phyloP scores from a whole-genome alignment of 1,284 basidiomycete species.

The Lentinula novae-zelandiae region DNA sequence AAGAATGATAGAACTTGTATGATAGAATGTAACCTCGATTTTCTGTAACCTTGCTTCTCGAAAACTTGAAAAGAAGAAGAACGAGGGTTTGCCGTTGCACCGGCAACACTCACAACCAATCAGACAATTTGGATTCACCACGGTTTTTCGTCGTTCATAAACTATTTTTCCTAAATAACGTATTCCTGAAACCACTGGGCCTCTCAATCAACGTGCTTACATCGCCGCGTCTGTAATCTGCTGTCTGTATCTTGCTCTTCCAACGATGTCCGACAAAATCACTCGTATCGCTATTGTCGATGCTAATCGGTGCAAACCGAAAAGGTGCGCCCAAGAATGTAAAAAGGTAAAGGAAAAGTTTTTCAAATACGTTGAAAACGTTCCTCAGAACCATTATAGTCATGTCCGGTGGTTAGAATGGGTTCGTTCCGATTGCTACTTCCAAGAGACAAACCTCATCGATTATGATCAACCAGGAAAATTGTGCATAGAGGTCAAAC shows the following conservation, averaged over 20 bases:
- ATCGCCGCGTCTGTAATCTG: neutral
- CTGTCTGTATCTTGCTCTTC: neutral
- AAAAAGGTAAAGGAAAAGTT: conserved; percentile 64
- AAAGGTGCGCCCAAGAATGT: conserved; percentile 88
- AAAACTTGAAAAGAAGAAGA: no score
- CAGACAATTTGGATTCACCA: neutral
- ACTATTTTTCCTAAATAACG: no score
- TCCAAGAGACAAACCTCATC: neutral
- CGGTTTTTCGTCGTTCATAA: neutral
- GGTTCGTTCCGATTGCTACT: conserved; percentile 46
- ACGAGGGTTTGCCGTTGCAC: no score
- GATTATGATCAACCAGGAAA: conserved; percentile 56
- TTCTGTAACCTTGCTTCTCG: no score
- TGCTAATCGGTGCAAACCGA: conserved; percentile 90
- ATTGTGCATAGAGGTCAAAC: conserved; percentile 95
- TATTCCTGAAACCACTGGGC: no score
- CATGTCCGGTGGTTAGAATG: conserved; percentile 98
- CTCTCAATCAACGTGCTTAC: no score
- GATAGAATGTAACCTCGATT: no score
- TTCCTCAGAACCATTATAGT: conserved; percentile 38
- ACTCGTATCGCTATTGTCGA: conserved; percentile 96
- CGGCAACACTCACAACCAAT: neutral
- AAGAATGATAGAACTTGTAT: no score
- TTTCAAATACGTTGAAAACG: neutral
- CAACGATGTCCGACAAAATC: conserved; percentile 80